phyloP scores from a whole-genome alignment of 257 asterid genomes.

The Solanum appendiculatum region DNA sequence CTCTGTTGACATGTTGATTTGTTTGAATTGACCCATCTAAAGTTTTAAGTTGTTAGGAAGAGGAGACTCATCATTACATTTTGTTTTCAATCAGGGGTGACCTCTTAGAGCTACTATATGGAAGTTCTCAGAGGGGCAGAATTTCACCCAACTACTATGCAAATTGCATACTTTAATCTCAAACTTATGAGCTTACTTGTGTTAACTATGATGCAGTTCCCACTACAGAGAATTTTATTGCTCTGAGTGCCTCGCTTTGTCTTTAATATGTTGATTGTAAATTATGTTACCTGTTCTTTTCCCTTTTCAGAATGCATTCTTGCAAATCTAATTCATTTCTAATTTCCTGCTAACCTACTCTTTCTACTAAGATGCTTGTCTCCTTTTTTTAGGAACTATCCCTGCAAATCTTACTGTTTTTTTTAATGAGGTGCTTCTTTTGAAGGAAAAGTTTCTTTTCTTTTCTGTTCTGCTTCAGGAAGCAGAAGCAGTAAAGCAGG shows the following conservation, averaged over 20 bases:
- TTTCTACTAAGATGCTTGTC: not conserved
- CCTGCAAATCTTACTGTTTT: not conserved
- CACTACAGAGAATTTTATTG: not conserved
- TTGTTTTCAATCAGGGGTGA: not conserved
- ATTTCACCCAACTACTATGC: not conserved
- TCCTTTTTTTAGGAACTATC: not conserved
- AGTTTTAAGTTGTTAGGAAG: not conserved
- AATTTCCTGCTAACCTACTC: not conserved
- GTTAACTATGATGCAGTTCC: not conserved
- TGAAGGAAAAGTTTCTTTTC: not conserved
- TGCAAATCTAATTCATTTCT: not conserved
- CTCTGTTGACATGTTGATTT: not conserved
- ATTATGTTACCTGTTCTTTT: not conserved
- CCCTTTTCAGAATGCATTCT: not conserved
- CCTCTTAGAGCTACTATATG: not conserved
- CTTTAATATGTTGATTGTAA: not conserved
- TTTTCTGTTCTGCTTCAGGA: slow-evolving; percentile 8
- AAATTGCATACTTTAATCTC: not conserved
- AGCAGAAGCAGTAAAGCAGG: not conserved
- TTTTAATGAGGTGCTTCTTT: not conserved
- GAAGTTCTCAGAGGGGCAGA: not conserved
- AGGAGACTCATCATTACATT: not conserved
- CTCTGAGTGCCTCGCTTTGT: not conserved
- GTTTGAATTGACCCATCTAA: not conserved
- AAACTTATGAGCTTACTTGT: not conserved